Evolutionary conservation across 164 flowering plant species (phyloP), one percentile per base, ranked within the genome.

Genomic region (Kalanchoe fedtschenkoi): DNA sequence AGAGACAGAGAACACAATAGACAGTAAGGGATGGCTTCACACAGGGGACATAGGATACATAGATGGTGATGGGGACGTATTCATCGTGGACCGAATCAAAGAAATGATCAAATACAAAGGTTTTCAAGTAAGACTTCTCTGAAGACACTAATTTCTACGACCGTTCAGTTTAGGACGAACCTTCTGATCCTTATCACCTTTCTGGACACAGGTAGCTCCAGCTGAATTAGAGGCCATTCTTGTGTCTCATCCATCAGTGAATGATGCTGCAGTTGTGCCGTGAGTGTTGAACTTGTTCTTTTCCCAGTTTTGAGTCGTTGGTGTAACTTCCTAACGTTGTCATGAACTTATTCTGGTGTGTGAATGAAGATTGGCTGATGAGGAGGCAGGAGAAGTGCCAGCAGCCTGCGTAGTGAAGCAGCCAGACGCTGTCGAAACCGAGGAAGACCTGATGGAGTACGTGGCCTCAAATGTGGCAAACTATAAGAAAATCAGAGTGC

Each of bases 81-180:
- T 89, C 51, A 76, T 95, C 9, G 95, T 89, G 16, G 99, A 91
- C 72, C 83, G 99, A 2, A 91, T 95, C 63, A 95, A 95, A 74
- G 99, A 95, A 64, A 42, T 95, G 56, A 95, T 95, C 82, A 95
- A 95, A 72, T 87, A 81, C 83, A 95, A 95, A 70, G 97, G 99
- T 14, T 95, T 87, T 53, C 99, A 95, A 73, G 99, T 89, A 77
- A 68, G 73, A 26, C 34, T 26, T 17, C 37, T 38, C 9, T 3
- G 15, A 2, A 0, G n/a, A n/a, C n/a, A n/a, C n/a, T n/a, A n/a
- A n/a, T n/a, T n/a, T n/a, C n/a, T n/a, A n/a, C n/a, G n/a, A n/a
- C n/a, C n/a, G n/a, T n/a, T n/a, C n/a, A n/a, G n/a, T n/a, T n/a
- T n/a, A n/a, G n/a, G n/a, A n/a, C n/a, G 28, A 17, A 26, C 6